phyloP scores from a whole-genome alignment of 164 flowering plant species.

The Pachysandra terminalis region DNA sequence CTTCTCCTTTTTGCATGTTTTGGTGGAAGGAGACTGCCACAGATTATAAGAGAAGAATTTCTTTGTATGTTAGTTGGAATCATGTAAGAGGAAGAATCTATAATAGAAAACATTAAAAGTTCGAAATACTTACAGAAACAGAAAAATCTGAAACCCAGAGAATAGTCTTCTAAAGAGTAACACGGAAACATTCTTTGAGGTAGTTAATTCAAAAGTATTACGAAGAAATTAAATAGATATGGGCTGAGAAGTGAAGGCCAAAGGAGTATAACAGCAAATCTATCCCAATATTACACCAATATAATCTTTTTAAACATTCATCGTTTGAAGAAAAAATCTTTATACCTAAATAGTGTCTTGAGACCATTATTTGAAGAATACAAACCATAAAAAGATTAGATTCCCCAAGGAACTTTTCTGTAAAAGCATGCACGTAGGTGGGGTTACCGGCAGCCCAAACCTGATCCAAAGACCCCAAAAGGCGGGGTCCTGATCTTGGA shows the following conservation, averaged over 20 bases:
- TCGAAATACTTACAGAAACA: too few species aligned
- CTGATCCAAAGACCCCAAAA: background rate
- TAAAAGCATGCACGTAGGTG: background rate
- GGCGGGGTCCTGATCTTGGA: background rate
- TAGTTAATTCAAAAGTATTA: background rate
- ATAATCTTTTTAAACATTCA: too few species aligned
- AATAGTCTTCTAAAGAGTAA: background rate
- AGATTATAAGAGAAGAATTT: background rate
- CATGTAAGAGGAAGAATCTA: too few species aligned
- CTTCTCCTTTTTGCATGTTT: background rate
- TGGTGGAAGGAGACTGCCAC: background rate
- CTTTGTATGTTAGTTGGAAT: background rate
- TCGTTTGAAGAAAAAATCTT: too few species aligned
- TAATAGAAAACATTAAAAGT: too few species aligned
- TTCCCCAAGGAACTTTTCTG: background rate
- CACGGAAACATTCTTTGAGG: background rate
- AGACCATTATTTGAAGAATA: background rate
- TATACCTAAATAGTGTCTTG: too few species aligned
- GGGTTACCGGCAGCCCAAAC: background rate
- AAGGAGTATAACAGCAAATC: background rate
- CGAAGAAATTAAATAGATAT: too few species aligned
- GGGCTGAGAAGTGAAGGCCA: background rate
- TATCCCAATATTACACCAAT: background rate
- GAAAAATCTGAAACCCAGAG: too few species aligned
- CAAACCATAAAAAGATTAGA: background rate